Conservation (phyloP, 2,329 filamentous ascomycete species). For the Dactylellina sp. region DNA sequence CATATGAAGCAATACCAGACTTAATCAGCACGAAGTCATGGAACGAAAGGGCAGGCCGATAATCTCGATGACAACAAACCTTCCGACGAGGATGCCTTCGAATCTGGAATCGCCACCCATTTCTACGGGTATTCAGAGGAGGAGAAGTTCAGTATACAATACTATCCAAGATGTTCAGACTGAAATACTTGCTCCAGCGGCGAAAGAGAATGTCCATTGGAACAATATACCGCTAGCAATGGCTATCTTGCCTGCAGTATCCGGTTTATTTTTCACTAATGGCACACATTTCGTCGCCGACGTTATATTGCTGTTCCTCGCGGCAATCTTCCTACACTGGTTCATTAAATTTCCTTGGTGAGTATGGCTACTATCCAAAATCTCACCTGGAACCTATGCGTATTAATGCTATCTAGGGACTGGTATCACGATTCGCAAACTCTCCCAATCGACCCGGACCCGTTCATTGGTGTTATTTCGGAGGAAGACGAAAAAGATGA, state of each 20-base stretch:
- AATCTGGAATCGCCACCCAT: slow-evolving; percentile 23
- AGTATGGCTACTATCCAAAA: slow-evolving; percentile 59
- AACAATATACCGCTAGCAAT: slow-evolving; percentile 84
- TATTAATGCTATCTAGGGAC: slow-evolving; percentile 62
- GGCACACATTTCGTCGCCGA: slow-evolving; percentile 87
- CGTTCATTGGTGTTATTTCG: slow-evolving; percentile 55
- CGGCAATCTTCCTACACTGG: slow-evolving; percentile 90
- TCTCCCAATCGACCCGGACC: slow-evolving; percentile 42
- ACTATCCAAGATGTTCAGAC: slow-evolving; percentile 51
- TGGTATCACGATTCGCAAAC: slow-evolving; percentile 69
- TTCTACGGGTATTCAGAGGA: slow-evolving; percentile 26
- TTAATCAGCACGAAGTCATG: slow-evolving; percentile 7
- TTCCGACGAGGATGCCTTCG: slow-evolving; percentile 25
- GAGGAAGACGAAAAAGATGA: slow-evolving; percentile 52
- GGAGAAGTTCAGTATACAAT: slow-evolving; percentile 46
- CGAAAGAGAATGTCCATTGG: slow-evolving; percentile 67
- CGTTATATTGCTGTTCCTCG: slow-evolving; percentile 80
- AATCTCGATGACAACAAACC: slow-evolving; percentile 38
- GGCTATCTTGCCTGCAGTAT: slow-evolving; percentile 86
- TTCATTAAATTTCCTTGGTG: slow-evolving; percentile 90
- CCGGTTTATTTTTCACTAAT: slow-evolving; percentile 84
- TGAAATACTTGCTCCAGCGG: slow-evolving; percentile 44
- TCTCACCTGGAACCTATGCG: not conserved
- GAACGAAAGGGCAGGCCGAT: slow-evolving; percentile 35
- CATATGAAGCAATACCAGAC: slow-evolving; percentile 11